Percentiles rank a stretch among this genome's conserved stretches.
Evolutionary conservation across 495 filamentous ascomycete species (phyloP).

Genomic region (Chlorociboria aeruginascens): DNA sequence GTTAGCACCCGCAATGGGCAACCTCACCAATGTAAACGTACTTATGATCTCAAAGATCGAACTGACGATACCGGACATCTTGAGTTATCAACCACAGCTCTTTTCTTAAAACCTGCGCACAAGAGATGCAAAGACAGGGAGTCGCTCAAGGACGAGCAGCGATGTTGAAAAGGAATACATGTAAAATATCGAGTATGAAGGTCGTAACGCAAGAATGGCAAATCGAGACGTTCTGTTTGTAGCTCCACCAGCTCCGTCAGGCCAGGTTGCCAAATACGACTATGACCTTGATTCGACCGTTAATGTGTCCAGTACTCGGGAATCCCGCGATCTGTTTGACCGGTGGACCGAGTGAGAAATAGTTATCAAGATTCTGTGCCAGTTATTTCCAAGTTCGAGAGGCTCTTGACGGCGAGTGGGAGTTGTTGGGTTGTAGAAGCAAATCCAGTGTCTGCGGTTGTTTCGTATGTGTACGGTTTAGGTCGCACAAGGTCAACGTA

Average conservation of each 20-base stretch:
- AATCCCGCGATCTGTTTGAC: not conserved
- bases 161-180: slow-evolving; percentile 10
- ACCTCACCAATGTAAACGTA: slow-evolving; percentile 4
- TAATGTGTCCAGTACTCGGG: not conserved
- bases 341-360: not conserved
- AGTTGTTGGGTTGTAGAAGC: too few relatives aligned
- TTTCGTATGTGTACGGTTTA: too few relatives aligned
- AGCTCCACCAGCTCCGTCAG: not conserved
- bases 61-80: not conserved
- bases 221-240: not conserved
- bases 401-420: too few relatives aligned
- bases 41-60: slow-evolving; percentile 14
- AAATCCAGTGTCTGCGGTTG: too few relatives aligned
- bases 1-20: not conserved
- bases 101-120: not conserved
- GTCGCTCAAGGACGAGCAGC: slow-evolving; percentile 19
- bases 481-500: too few relatives aligned
- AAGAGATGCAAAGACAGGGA: not conserved
- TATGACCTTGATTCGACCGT: not conserved
- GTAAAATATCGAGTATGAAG: slow-evolving; percentile 15
- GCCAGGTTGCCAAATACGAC: not conserved
- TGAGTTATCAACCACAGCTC: not conserved
- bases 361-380: not conserved
- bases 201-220: not conserved
- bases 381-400: too few relatives aligned